Conservation (phyloP, 2,329 filamentous ascomycete species). For the Plectosphaerella sp. region DNA sequence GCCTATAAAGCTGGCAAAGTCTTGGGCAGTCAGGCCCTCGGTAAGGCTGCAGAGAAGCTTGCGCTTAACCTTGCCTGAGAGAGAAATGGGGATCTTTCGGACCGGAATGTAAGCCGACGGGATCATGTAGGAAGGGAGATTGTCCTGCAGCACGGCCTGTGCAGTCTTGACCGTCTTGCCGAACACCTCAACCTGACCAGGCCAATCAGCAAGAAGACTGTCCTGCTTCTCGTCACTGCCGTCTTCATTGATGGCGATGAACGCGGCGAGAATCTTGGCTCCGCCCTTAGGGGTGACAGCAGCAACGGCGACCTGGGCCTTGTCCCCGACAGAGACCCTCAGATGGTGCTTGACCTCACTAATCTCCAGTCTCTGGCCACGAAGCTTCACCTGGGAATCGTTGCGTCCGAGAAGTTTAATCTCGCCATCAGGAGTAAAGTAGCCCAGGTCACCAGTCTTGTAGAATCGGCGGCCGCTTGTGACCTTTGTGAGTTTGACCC, state of each 20-base stretch:
- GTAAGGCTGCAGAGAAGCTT: background rate
- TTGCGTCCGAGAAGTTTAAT: constrained; percentile 10
- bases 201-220: background rate
- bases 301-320: background rate
- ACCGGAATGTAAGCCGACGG: constrained; percentile 11
- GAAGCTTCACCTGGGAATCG: constrained; percentile 40
- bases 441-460: constrained; percentile 9
- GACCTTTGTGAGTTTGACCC: background rate
- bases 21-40: background rate
- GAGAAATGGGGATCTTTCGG: constrained; percentile 8
- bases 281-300: background rate
- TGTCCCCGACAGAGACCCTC: background rate
- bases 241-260: background rate
- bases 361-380: constrained; percentile 40
- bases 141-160: constrained; percentile 1
- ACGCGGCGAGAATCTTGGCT: constrained; percentile 5
- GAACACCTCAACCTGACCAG: background rate
- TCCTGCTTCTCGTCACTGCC: background rate
- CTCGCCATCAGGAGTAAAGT: constrained; percentile 1
- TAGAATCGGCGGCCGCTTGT: constrained; percentile 5
- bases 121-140: constrained; percentile 17
- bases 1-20: background rate
- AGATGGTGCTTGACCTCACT: constrained; percentile 7
- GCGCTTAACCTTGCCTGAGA: constrained; percentile 16
- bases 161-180: background rate